Percentiles rank a stretch among this genome's conserved stretches.
phyloP scores from a whole-genome alignment of 2,329 filamentous ascomycete genomes.

The Plectosphaerella cucumerina region DNA sequence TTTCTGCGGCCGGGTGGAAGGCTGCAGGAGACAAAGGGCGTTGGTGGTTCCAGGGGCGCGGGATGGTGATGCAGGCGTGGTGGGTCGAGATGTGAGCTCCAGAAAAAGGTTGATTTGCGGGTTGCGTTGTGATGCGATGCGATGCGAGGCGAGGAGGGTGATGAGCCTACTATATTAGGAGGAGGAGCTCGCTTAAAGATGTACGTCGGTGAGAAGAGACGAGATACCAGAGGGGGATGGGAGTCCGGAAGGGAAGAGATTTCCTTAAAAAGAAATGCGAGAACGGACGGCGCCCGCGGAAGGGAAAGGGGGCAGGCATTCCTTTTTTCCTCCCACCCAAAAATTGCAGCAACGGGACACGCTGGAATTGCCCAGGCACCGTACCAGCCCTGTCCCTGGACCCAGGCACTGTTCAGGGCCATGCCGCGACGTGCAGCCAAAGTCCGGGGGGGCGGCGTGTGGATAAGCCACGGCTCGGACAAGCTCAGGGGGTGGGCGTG shows the following conservation, averaged over 20 bases:
- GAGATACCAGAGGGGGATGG: neutral
- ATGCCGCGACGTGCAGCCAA: neutral
- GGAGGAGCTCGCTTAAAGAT: neutral
- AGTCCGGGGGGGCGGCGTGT: neutral
- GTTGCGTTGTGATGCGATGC: neutral
- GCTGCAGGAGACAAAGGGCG: slow-evolving; percentile 1
- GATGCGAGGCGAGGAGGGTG: neutral
- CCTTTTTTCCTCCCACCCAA: neutral
- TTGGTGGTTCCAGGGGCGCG: neutral
- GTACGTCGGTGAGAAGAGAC: neutral
- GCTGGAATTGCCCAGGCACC: neutral
- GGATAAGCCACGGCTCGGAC: neutral
- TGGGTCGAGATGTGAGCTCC: neutral
- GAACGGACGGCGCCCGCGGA: neutral
- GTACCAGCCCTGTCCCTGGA: neutral
- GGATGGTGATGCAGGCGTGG: neutral
- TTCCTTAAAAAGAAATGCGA: slow-evolving; percentile 1
- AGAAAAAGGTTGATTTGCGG: neutral
- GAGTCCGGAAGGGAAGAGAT: neutral
- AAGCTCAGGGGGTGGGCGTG: too few relatives aligned
- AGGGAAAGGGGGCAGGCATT: neutral
- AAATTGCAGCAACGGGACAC: neutral
- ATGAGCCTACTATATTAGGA: neutral
- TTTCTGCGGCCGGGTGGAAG: neutral
- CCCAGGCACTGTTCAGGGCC: neutral